Percentiles rank a stretch among this genome's conserved stretches.
These are phyloP conservation scores for Xylogone sp. DNA, from an alignment of 2,329 filamentous ascomycete species.

Conservation along the genomic window DNA sequence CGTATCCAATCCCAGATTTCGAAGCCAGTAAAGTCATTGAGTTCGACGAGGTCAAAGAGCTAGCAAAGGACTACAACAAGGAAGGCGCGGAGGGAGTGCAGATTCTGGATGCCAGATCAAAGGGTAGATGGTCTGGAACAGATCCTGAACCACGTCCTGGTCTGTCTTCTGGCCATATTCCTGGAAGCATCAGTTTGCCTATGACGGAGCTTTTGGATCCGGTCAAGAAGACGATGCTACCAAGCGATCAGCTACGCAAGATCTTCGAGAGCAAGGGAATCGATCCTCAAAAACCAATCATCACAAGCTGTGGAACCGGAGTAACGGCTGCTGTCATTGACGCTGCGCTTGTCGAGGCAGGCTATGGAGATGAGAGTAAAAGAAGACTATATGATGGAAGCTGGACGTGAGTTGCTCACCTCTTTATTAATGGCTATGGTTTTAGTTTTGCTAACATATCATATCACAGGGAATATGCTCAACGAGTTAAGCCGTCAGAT, in stretches of 20 bases:
- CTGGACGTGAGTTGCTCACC: slow-evolving; percentile 78
- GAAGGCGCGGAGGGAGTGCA: slow-evolving; percentile 81
- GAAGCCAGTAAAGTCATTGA: slow-evolving; percentile 63
- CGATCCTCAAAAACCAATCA: slow-evolving; percentile 74
- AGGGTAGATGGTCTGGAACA: slow-evolving; percentile 75
- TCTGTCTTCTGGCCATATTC: slow-evolving; percentile 87
- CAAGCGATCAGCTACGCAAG: slow-evolving; percentile 66
- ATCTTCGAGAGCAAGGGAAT: slow-evolving; percentile 79
- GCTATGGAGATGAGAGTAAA: slow-evolving; percentile 62
- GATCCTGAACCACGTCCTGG: slow-evolving; percentile 85
- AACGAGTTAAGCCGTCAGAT: slow-evolving; percentile 58
- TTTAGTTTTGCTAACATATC: slow-evolving; percentile 6
- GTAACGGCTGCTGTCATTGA: slow-evolving; percentile 92
- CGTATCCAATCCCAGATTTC: slow-evolving; percentile 59
- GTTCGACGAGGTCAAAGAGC: slow-evolving; percentile 79
- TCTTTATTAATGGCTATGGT: background rate
- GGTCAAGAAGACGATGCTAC: slow-evolving; percentile 74
- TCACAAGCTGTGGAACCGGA: slow-evolving; percentile 87
- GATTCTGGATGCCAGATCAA: slow-evolving; percentile 80
- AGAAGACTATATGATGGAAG: slow-evolving; percentile 90
- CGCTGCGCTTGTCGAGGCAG: slow-evolving; percentile 76
- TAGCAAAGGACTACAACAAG: slow-evolving; percentile 73
- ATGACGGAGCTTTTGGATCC: slow-evolving; percentile 78
- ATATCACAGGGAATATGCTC: slow-evolving; percentile 58
- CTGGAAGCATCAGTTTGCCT: slow-evolving; percentile 79